Evolutionary conservation across 306 rosid genomes (phyloP), one percentile per base, ranked within the genome.

Genomic region (Vigna hirtella): DNA sequence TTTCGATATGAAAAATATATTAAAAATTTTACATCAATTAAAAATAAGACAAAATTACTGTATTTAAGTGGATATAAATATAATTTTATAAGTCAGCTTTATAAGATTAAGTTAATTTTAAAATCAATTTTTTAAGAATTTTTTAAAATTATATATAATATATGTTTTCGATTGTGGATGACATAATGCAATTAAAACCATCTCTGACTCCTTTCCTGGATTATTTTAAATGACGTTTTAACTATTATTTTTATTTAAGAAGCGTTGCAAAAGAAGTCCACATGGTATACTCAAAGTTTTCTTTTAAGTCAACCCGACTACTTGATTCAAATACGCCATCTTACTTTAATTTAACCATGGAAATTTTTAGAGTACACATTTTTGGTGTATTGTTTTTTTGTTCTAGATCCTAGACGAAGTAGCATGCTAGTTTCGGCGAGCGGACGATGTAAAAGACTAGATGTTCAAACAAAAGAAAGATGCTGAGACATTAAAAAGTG

Each of bases 381-480:
- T 63, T 30, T 11, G 70, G 51, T 42, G 20, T 48, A 2, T 70
- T 70, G 34, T 22, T 20, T 24, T 18, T 24, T 49, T 72, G 42
- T 36, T 71, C 34, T 40, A 64, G 83, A 78, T 83, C 86, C 72
- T 43, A 66, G 83, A 66, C 18, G 40, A 17, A 6, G 28, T 38
- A 50, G 73, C 55, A 64, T 50, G 42, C 48, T 11, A 48, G 76
- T 70, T 70, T 70, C 70, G 63, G 24, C 34, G 63, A 58, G 38
- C 7, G 40, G 24, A 51, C 55, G 45, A 47, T 4, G 69, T 48
- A 73, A 57, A 14, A 56, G 53, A 18, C 18, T 66, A 55, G n/a
- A 28, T 18, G 30, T 26, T 65, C 17, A 65, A 53, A 50, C 26
- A 70, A 32, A 52, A 36, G 50, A 50, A 73, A 62, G 47, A 42